phyloP scores from a whole-genome alignment of 257 asterid species.

The Forsythia suspensa region DNA sequence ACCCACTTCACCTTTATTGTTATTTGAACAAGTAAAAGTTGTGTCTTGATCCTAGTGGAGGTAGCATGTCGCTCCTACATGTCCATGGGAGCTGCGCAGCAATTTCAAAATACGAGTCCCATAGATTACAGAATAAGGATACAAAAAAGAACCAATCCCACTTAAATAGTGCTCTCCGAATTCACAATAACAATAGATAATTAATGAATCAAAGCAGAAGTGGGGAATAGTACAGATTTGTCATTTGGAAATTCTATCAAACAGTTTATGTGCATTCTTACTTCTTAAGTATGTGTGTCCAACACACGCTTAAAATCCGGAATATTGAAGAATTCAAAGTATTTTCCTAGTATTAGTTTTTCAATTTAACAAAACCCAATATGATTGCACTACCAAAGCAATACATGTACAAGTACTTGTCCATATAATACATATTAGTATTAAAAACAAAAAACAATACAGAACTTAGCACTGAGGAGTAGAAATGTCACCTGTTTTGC shows the following conservation, averaged over 20 bases:
- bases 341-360: neutral
- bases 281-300: neutral
- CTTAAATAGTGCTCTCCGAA: neutral
- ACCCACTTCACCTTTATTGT: too few relatives aligned
- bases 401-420: too few relatives aligned
- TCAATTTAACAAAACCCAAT: neutral
- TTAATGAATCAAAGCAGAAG: neutral
- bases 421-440: neutral
- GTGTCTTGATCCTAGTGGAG: neutral
- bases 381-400: neutral
- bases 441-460: too few relatives aligned
- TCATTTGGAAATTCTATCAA: neutral
- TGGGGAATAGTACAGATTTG: neutral
- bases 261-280: neutral
- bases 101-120: neutral
- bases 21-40: neutral
- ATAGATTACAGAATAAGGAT: neutral
- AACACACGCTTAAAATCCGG: neutral
- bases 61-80: neutral
- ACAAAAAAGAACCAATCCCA: neutral
- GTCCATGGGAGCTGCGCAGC: neutral
- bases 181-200: neutral
- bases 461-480: neutral
- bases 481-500: neutral
- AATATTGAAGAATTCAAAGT: neutral